Evolutionary conservation across 805 yeast genomes (phyloP), one percentile per base, ranked within the genome.

Genomic region (Saccharomycopsis sp.): DNA sequence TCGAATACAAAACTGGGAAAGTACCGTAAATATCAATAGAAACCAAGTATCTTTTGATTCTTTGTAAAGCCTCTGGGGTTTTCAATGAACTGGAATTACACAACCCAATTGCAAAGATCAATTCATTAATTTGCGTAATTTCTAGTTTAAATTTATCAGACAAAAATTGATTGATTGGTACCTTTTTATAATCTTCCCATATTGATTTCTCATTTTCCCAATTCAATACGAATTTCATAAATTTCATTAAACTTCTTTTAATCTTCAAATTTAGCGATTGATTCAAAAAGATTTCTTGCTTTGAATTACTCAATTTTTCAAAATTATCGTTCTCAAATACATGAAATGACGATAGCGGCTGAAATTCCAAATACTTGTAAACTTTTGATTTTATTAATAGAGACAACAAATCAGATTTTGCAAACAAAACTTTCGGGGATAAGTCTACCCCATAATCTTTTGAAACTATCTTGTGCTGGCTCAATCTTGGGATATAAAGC

Each of bases 11-110:
- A 9, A 85, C 94, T 2, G 98, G 97, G 71, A 93, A 90, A 52
- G 79, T 83, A 11, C 98, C 98, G 62, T 89, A 93, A 3, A 89
- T 86, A 55, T 89, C 95, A 59, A 86, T 81, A 14, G 96, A 85
- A 6, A 77, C 67, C 50, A 93, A 67, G 59, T 87, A 93, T 45
- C 97, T 74, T 60, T 85, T 81, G 47, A 90, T 87, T 52, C 93
- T 75, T 13, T 82, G 74, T 35, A 93, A 62, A 1, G 95, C 97
- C 50, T 75, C 80, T 0, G 82, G 76, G 1, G 95, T 81, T 28
- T 72, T 67, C 3, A 85, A 77, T 24, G 72, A 64, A 23, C 75
- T 66, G 48, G 75, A 70, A 43, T 77, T 73, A 55, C 89, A 77
- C 44, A 90, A 71, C 4, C 96, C 97, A 53, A 90, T 79, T 1